Conservation (phyloP, 805 yeast genomes). For the Yamadazyma nakazawae region DNA sequence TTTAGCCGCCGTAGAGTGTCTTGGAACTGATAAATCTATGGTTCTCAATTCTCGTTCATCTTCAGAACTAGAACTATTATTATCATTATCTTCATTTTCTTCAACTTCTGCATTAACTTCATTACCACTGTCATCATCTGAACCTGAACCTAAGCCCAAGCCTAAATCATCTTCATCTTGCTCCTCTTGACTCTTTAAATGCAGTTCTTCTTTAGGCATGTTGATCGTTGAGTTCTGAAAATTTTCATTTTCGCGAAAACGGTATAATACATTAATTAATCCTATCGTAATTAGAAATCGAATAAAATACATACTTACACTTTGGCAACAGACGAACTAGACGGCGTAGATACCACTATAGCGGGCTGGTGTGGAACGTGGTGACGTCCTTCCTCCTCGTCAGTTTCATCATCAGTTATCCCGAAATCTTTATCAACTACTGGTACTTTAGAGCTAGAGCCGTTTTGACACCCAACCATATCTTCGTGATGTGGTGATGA, state of each 20-base stretch:
- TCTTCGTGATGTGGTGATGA: slow-evolving; percentile 30
- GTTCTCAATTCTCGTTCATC: slow-evolving; percentile 33
- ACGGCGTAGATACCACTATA: slow-evolving; percentile 13
- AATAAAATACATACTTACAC: slow-evolving; percentile 6
- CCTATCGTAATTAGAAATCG: background rate
- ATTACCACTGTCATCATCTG: slow-evolving; percentile 6
- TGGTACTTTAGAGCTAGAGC: slow-evolving; percentile 34
- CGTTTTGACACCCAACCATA: slow-evolving; percentile 33
- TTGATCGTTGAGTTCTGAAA: slow-evolving; percentile 1
- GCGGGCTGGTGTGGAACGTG: slow-evolving; percentile 6
- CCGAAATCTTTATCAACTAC: slow-evolving; percentile 43
- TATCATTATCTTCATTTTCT: slow-evolving; percentile 23
- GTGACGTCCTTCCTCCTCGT: slow-evolving; percentile 6
- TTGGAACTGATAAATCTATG: slow-evolving; percentile 42
- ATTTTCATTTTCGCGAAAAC: background rate
- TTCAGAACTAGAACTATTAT: slow-evolving; percentile 32
- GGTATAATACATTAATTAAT: background rate
- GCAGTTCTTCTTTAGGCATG: slow-evolving; percentile 13
- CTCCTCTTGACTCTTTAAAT: background rate
- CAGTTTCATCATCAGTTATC: slow-evolving; percentile 23
- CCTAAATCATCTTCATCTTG: slow-evolving; percentile 12
- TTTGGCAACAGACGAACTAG: slow-evolving; percentile 9
- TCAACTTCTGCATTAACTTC: background rate
- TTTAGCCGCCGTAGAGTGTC: slow-evolving; percentile 43
- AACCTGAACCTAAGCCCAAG: slow-evolving; percentile 11